Base-by-base conservation (phyloP, 257 asterid genomes). In the Solanum neorickii region DNA sequence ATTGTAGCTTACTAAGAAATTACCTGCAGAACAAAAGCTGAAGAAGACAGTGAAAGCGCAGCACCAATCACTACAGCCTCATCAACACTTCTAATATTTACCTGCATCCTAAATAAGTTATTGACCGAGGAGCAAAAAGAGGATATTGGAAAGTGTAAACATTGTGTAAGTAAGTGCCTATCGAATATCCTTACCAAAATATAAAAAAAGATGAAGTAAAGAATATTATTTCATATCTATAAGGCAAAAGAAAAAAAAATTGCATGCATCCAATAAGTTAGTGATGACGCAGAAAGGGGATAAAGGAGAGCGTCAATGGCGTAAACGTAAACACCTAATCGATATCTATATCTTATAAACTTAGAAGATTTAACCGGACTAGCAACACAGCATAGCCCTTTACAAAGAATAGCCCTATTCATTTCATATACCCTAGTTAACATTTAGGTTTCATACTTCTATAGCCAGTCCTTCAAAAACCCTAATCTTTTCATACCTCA, bases 31-130 rank as follows among this genome's bases (percentile, higher is more conserved):
- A 97, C 99, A 88, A 97, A 97, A 89, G 99, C 99, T 82, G 99
- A 97, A 77, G 99, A 97, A 86, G 99, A 97, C 89, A 97, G 89
- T 77, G 99, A 97, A 76, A 97, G 97, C 86, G 99, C 98, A 86
- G 99, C 99, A 88, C 99, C 99, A 89, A 97, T 97, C 80, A 97
- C 99, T 92, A 97, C 94, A 59, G 99, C 99, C 93, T 97, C 99
- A 65, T 97, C 99, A 86, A 97, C 87, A 86, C 98, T 97, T 93
- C 99, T 96, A 91, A 97, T 97, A 91, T 97, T 97, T 88, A 97
- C 99, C 99, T 95, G 87, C 88, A 90, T 56, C 82, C 72, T 60
- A 78, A 56, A 42, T 47, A 73, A 78, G 86, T 37, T 78, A 83
- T 70, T 85, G 65, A 65, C 16, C 60, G 70, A 86, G 82, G 31